A percentile compares a stretch with the other conserved stretches of the same genome.
phyloP scores from a whole-genome alignment of 2,329 filamentous ascomycete genomes.

The Metarhizium robertsii region DNA sequence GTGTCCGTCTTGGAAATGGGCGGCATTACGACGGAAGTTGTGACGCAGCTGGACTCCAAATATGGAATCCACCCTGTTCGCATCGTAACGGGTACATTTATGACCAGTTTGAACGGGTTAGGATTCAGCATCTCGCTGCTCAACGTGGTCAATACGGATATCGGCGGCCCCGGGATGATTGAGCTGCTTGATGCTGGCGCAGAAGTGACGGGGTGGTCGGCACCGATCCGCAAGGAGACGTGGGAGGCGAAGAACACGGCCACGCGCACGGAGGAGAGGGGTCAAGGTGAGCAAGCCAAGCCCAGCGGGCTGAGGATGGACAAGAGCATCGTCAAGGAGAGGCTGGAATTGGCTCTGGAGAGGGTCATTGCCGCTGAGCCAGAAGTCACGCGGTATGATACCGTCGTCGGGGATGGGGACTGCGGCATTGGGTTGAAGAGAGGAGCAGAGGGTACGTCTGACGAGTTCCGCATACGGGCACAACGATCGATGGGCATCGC shows the following conservation, averaged over 20 bases:
- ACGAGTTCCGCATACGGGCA: not conserved
- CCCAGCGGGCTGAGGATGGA: constrained; percentile 46
- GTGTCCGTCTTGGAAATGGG: constrained; percentile 64
- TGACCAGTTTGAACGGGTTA: constrained; percentile 69
- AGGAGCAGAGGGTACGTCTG: constrained; percentile 62
- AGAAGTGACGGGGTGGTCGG: constrained; percentile 62
- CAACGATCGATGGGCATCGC: not conserved
- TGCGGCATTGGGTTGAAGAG: constrained; percentile 81
- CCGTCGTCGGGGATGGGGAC: constrained; percentile 82
- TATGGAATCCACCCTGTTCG: constrained; percentile 55
- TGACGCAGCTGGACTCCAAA: constrained; percentile 46
- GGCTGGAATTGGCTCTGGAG: constrained; percentile 48
- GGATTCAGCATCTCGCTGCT: constrained; percentile 67
- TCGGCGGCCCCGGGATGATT: constrained; percentile 52
- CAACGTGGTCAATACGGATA: constrained; percentile 51
- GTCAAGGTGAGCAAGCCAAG: constrained; percentile 23
- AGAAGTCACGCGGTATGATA: constrained; percentile 65
- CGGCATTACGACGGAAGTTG: constrained; percentile 61
- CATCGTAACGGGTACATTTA: constrained; percentile 61
- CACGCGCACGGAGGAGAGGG: constrained; percentile 30
- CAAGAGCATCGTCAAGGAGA: constrained; percentile 35
- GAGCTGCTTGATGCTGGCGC: constrained; percentile 61
- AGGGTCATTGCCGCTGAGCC: constrained; percentile 58
- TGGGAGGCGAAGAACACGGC: constrained; percentile 50
- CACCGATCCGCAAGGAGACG: constrained; percentile 51